These are phyloP conservation scores for Hypoxylon sp. DNA, from an alignment of 2,329 filamentous ascomycete species.

Conservation along the genomic window DNA sequence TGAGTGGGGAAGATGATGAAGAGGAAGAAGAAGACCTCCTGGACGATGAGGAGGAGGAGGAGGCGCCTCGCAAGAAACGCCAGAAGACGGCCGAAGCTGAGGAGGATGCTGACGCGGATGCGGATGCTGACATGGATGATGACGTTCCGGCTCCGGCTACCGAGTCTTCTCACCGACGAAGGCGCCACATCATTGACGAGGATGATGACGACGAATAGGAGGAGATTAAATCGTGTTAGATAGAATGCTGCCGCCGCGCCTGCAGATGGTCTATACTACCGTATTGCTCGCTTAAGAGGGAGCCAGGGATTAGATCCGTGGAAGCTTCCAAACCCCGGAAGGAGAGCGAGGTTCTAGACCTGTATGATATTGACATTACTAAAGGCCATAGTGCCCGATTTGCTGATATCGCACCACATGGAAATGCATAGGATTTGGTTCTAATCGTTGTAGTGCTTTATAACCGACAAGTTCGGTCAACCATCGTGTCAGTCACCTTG, in stretches of 20 bases:
- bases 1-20: slow-evolving; percentile 70
- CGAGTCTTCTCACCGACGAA: slow-evolving; percentile 62
- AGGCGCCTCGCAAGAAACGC: slow-evolving; percentile 63
- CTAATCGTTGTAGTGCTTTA: neutral
- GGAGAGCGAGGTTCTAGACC: slow-evolving; percentile 21
- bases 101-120: slow-evolving; percentile 65
- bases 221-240: neutral
- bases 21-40: slow-evolving; percentile 74
- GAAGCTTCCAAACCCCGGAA: neutral
- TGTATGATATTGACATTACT: slow-evolving; percentile 21
- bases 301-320: neutral
- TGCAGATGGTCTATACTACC: neutral
- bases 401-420: slow-evolving; percentile 8
- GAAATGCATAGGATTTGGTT: neutral
- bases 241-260: neutral
- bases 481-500: neutral
- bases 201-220: slow-evolving; percentile 68
- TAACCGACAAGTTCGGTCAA: neutral
- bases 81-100: slow-evolving; percentile 66
- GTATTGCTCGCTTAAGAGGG: neutral
- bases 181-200: slow-evolving; percentile 73
- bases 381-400: slow-evolving; percentile 3
- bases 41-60: slow-evolving; percentile 65
- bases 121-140: slow-evolving; percentile 70
- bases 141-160: slow-evolving; percentile 56